A percentile compares a stretch with the other conserved stretches of the same genome.
These are phyloP conservation scores for Curvularia sp. DNA, from an alignment of 2,329 filamentous ascomycete genomes.

Conservation along the genomic window DNA sequence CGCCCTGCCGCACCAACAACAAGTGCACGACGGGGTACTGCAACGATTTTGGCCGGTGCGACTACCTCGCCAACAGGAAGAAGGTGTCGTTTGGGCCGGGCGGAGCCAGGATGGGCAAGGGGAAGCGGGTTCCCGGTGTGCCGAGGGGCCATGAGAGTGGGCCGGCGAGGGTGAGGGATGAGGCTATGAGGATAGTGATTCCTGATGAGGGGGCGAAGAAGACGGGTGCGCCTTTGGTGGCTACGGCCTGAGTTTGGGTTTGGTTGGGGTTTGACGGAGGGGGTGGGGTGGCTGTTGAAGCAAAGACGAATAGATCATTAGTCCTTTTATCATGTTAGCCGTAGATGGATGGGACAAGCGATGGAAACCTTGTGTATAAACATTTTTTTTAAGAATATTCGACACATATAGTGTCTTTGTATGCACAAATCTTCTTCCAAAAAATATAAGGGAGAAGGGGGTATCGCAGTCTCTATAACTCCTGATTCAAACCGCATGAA, in stretches of 20 bases:
- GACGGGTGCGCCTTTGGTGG: conserved; percentile 26
- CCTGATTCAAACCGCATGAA: conserved; percentile 2
- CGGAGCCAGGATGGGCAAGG: conserved; percentile 23
- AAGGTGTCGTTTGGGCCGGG: conserved; percentile 37
- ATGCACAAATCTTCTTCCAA: neutral
- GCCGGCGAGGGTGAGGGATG: conserved; percentile 41
- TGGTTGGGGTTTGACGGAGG: neutral
- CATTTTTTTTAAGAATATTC: neutral
- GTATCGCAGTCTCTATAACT: conserved; percentile 4
- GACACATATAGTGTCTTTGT: neutral
- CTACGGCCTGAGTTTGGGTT: neutral
- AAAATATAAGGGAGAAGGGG: neutral
- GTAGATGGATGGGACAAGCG: neutral
- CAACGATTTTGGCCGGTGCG: conserved; percentile 39
- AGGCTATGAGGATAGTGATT: conserved; percentile 40
- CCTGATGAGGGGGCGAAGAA: conserved; percentile 30
- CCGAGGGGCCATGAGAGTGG: conserved; percentile 36
- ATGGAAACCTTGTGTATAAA: neutral
- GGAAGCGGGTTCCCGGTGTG: conserved; percentile 27
- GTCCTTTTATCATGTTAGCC: neutral
- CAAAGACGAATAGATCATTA: neutral
- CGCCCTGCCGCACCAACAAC: conserved; percentile 35
- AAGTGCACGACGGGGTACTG: conserved; percentile 47
- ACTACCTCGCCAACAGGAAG: conserved; percentile 31
- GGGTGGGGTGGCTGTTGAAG: no score